phyloP scores from a whole-genome alignment of 441 rosid genomes.

The Omphalea diandra region DNA sequence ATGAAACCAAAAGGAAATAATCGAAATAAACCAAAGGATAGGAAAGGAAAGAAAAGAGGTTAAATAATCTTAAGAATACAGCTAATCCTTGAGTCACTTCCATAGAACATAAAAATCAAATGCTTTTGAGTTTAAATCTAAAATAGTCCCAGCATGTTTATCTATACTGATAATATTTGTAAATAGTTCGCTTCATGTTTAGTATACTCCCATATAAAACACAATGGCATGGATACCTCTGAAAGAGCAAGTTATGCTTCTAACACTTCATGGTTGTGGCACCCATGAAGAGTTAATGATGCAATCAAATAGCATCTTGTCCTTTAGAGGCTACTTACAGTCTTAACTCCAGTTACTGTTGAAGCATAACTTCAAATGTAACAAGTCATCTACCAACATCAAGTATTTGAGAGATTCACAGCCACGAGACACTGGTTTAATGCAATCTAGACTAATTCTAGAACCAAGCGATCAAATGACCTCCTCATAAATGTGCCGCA shows the following conservation, averaged over 20 bases:
- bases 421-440: not conserved
- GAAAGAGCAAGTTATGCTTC: slow-evolving; percentile 1
- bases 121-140: not conserved
- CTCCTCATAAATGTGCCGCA: not conserved
- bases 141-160: not conserved
- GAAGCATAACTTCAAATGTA: not conserved
- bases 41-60: not conserved
- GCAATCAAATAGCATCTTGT: not conserved
- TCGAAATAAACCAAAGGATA: not conserved
- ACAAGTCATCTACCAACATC: no score
- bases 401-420: not conserved
- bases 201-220: not conserved
- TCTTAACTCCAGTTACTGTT: not conserved
- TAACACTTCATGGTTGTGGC: not conserved
- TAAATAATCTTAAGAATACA: not conserved
- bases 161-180: not conserved
- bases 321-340: not conserved
- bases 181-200: not conserved
- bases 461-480: not conserved
- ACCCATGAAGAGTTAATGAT: not conserved
- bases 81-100: not conserved
- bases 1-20: not conserved
- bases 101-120: not conserved
- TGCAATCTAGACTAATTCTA: not conserved
- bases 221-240: not conserved